Percentiles rank a stretch among this genome's conserved stretches.
Conservation (phyloP, 768 basidiomycete species). For the Boletus vinaceobasis region DNA sequence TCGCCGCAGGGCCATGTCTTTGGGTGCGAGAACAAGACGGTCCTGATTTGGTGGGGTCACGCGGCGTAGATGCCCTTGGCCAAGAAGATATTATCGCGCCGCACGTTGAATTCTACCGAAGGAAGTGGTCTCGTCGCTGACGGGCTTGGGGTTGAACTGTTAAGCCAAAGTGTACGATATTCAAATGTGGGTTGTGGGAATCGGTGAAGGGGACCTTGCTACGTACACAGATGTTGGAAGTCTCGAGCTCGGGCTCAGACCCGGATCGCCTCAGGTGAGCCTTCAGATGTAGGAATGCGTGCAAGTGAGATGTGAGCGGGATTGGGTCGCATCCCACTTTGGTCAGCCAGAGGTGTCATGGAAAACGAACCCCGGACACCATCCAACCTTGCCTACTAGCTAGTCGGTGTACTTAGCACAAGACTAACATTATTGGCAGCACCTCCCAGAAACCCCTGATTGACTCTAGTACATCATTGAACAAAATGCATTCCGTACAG, state of each 20-base stretch:
- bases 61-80: not conserved
- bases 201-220: not conserved
- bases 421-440: not conserved
- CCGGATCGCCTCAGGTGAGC: slow-evolving; percentile 21
- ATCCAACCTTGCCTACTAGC: not conserved
- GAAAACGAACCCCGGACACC: slow-evolving; percentile 23
- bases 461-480: not conserved
- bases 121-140: slow-evolving; percentile 1
- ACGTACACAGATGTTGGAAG: slow-evolving; percentile 12
- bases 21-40: not conserved
- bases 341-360: slow-evolving; percentile 2
- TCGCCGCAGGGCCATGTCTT: slow-evolving; percentile 50
- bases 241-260: slow-evolving; percentile 2
- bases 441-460: not conserved
- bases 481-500: not conserved
- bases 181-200: slow-evolving; percentile 9
- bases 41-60: slow-evolving; percentile 3
- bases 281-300: slow-evolving; percentile 11
- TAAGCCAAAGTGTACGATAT: slow-evolving; percentile 1
- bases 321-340: not conserved
- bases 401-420: not conserved
- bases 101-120: slow-evolving; percentile 11
- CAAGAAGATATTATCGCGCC: not conserved
- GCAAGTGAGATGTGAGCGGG: slow-evolving; percentile 4
- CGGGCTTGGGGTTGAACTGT: slow-evolving; percentile 3